phyloP scores from a whole-genome alignment of 441 rosid species.

The Corymbia citriodora region DNA sequence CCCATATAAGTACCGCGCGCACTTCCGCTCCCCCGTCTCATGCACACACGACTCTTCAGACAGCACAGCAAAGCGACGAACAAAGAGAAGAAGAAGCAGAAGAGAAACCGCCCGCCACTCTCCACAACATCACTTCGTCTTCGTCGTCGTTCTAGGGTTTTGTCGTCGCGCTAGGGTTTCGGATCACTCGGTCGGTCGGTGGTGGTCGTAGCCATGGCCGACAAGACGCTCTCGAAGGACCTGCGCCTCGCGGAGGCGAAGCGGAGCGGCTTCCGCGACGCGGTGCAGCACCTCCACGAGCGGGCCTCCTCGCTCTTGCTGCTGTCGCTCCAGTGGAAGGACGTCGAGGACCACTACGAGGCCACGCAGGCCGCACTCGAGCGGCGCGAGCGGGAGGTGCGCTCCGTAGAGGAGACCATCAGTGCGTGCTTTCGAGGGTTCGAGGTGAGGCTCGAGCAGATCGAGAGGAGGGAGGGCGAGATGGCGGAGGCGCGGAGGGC shows the following conservation, averaged over 20 bases:
- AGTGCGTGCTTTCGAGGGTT: neutral
- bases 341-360: slow-evolving; percentile 5
- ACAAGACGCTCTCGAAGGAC: neutral
- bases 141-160: neutral
- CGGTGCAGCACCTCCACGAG: neutral
- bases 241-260: neutral
- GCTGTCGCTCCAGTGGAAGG: slow-evolving; percentile 10
- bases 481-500: neutral
- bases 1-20: neutral
- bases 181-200: neutral
- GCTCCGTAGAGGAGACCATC: neutral
- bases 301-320: neutral
- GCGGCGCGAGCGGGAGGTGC: neutral
- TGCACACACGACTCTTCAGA: neutral
- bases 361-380: neutral
- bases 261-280: neutral
- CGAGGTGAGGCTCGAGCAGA: neutral
- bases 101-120: neutral
- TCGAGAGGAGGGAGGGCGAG: slow-evolving; percentile 2
- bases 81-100: neutral
- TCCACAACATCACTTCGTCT: neutral
- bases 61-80: neutral
- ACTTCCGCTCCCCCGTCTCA: neutral
- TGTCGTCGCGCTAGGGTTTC: neutral
- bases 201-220: neutral